Base-by-base conservation (phyloP, 768 basidiomycete genomes). In the Chalciporus chontae region DNA sequence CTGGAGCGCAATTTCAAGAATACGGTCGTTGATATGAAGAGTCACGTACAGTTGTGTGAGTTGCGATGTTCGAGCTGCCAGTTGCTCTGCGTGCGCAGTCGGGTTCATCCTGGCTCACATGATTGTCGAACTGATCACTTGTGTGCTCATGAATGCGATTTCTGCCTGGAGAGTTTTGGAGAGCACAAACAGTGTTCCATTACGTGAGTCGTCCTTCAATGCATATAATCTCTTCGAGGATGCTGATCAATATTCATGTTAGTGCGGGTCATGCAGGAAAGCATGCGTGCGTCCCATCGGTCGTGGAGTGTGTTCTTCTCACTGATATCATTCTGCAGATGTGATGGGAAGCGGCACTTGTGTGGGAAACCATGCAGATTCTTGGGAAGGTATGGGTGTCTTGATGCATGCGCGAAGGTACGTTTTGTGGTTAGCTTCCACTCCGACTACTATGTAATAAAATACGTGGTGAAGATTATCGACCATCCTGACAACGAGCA, bases 211-310 rank as follows among this genome's bases (percentile, higher is more conserved):
- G n/a, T n/a, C n/a, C n/a, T n/a, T n/a, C n/a, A n/a, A 19, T 9
- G 19, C 14, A 13, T 24, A 8, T 18, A 8, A 17, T 26, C 2
- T 3, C 24, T 5, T n/a, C 2, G 27, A 23, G 26, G 24, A 14
- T 45, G 13, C 42, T 46, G 13, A 48, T 15, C 18, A 24, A 3
- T n/a, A n/a, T 42, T 39, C 9, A 4, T 3, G 0, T 21, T 29
- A 83, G 81, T n/a, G 81, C 80, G 26, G 83, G 83, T 0, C 82
- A 84, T 51, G 61, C 73, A 18, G 80, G 78, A 13, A 69, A 66
- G 9, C 82, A 84, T 53, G 71, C 80, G 83, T 82, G 60, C 4
- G 75, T 57, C 11, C 10, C 11, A 2, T 32, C 14, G 27, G 27
- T 32, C 5, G 10, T 36, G n/a, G 3, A 7, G n/a, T 15, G 15